phyloP scores from a whole-genome alignment of 352 stramenopile genomes.

The Bremia lactucae region DNA sequence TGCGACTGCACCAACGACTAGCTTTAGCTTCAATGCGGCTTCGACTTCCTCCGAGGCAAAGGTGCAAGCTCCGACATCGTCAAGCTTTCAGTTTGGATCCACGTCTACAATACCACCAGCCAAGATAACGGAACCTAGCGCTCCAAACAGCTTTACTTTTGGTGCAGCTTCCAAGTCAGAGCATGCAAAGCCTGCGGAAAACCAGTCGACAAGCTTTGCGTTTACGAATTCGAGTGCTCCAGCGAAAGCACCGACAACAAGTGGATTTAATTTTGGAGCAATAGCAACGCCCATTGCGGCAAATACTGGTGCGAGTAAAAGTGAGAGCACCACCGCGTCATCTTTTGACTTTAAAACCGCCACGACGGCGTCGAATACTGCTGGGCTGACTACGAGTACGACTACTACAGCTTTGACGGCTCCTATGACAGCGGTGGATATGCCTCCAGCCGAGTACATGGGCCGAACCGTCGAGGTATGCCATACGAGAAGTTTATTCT shows the following conservation, averaged over 20 bases:
- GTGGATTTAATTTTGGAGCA: conserved; percentile 39
- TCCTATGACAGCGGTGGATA: conserved; percentile 34
- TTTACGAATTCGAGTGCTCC: conserved; percentile 14
- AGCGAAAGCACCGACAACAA: conserved; percentile 10
- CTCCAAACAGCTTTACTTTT: conserved; percentile 11
- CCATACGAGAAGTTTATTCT: no score
- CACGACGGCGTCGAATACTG: conserved; percentile 9
- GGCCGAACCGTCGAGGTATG: conserved; percentile 71
- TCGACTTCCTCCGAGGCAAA: conserved; percentile 9
- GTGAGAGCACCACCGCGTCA: conserved; percentile 6
- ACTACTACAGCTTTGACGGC: conserved; percentile 22
- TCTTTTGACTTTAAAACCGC: conserved; percentile 26
- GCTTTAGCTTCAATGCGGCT: conserved; percentile 12
- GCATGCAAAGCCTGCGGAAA: conserved; percentile 8
- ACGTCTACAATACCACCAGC: conserved; percentile 1
- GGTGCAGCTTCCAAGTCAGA: conserved; percentile 2
- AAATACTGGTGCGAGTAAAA: conserved; percentile 19
- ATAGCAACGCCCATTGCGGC: conserved; percentile 10
- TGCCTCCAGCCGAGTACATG: conserved; percentile 76
- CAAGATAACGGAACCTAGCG: conserved; percentile 3
- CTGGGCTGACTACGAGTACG: conserved; percentile 13
- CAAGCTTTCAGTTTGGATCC: conserved; percentile 15
- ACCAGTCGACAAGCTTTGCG: conserved; percentile 23
- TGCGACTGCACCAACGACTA: neutral
- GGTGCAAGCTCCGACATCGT: neutral